A percentile compares a stretch with the other conserved stretches of the same genome.
Conservation (phyloP, 2,329 filamentous ascomycete genomes). For the Byssochlamys sp. region DNA sequence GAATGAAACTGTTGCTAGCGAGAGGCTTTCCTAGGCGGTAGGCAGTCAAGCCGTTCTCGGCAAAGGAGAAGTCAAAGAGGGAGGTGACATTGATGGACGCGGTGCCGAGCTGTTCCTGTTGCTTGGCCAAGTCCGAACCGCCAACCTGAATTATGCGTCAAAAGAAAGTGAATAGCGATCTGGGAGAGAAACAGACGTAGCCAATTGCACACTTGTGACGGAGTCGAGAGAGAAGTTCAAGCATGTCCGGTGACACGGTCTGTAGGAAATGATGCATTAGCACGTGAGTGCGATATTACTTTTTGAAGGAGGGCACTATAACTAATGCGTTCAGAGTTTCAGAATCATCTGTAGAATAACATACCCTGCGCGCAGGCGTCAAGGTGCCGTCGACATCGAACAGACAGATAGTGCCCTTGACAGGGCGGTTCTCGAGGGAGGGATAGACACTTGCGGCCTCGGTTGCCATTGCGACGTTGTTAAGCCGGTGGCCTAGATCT, state of each 20-base stretch:
- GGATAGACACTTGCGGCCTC: slow-evolving; percentile 45
- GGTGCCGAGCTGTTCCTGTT: slow-evolving; percentile 86
- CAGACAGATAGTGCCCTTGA: slow-evolving; percentile 87
- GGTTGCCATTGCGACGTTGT: slow-evolving; percentile 17
- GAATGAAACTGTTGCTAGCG: slow-evolving; percentile 75
- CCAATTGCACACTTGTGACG: slow-evolving; percentile 83
- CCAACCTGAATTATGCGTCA: slow-evolving; percentile 47
- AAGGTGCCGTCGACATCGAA: slow-evolving; percentile 96
- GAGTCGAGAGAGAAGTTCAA: slow-evolving; percentile 65
- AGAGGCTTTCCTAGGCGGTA: slow-evolving; percentile 72
- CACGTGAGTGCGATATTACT: neutral
- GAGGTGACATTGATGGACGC: slow-evolving; percentile 59
- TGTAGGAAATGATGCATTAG: slow-evolving; percentile 23
- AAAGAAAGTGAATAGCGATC: neutral
- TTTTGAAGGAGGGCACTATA: neutral
- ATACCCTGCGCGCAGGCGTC: slow-evolving; percentile 67
- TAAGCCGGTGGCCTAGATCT: neutral
- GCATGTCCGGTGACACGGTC: slow-evolving; percentile 69
- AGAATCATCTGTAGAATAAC: slow-evolving; percentile 14
- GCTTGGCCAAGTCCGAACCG: slow-evolving; percentile 82
- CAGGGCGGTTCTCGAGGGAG: slow-evolving; percentile 68
- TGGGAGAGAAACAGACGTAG: slow-evolving; percentile 42
- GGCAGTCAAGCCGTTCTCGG: slow-evolving; percentile 90
- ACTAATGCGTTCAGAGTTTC: neutral
- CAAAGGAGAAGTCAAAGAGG: slow-evolving; percentile 95